Evolutionary conservation across 345 rosid species (phyloP), one percentile per base, ranked within the genome.

Genomic region (Theobroma cacao): DNA sequence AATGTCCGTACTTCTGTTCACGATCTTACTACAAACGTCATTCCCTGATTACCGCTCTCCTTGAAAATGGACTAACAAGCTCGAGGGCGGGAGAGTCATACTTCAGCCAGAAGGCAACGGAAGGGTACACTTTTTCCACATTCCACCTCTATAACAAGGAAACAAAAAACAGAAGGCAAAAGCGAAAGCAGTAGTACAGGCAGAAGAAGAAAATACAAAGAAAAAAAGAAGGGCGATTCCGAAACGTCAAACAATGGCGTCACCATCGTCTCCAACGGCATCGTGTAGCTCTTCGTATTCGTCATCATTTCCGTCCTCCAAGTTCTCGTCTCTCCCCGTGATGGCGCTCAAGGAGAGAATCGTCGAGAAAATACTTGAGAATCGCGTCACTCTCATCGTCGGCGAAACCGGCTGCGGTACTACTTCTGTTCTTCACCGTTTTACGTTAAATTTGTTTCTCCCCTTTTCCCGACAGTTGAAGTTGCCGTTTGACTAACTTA

Each of bases 391-490:
- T 80, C 94, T 95, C 76, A 92, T 93, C 70, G 89, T 95, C 78
- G 99, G 98, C 75, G 98, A 93, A 33, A 89, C 99, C 22, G 99
- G 99, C 75, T 95, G 98, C 87, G 99, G 98, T 93, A 86, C 65
- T 66, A 1, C n/a, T 43, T 56, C 74, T 58, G 0, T 77, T 77
- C 75, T 83, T 15, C 70, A 20, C 66, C 11, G 58, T 30, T 50
- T 3, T 69, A 26, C n/a, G 18, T 53, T 26, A 18, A 24, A 53
- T 28, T 3, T 64, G 26, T 22, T 33, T 30, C 24, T 52, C 17
- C 0, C 63, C 8, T 12, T 30, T 14, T n/a, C 12, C 15, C 31
- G 22, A 63, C 47, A 55, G 17, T 56, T 59, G 38, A 40, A 65
- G 40, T 58, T 56, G 7, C 13, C 13, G 36, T 55, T 65, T 59